phyloP scores from a whole-genome alignment of 768 basidiomycete genomes.

The Strobilomyces confusus region DNA sequence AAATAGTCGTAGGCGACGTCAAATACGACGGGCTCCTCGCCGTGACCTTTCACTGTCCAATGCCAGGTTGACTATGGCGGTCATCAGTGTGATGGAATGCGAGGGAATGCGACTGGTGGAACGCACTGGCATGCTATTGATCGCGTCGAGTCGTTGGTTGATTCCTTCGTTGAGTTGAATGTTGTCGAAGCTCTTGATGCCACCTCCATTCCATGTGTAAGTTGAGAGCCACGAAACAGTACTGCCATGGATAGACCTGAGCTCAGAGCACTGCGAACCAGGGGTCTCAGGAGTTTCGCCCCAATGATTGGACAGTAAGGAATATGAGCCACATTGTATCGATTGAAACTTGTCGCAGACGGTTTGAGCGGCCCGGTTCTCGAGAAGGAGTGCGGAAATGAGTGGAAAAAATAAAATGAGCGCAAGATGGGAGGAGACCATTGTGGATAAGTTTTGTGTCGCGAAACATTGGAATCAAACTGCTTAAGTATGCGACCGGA shows the following conservation, averaged over 20 bases:
- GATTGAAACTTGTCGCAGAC: constrained; percentile 51
- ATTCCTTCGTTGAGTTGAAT: constrained; percentile 47
- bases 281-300: constrained; percentile 36
- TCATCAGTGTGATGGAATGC: background rate
- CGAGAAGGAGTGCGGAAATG: constrained; percentile 11
- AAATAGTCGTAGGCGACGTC: constrained; percentile 65
- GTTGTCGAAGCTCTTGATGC: constrained; percentile 62
- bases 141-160: constrained; percentile 51
- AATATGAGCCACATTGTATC: constrained; percentile 43
- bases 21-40: constrained; percentile 41
- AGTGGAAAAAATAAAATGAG: constrained; percentile 22
- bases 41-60: constrained; percentile 45
- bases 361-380: background rate
- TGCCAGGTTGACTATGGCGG: constrained; percentile 45
- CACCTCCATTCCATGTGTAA: constrained; percentile 50
- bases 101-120: background rate
- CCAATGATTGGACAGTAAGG: constrained; percentile 49
- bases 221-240: constrained; percentile 48
- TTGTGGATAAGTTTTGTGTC: background rate
- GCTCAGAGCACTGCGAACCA: constrained; percentile 49
- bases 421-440: constrained; percentile 10
- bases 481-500: constrained; percentile 12
- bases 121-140: constrained; percentile 53
- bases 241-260: constrained; percentile 40
- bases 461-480: background rate